Evolutionary conservation across 768 basidiomycete species (phyloP).

Genomic region (Saitozyma sp.): DNA sequence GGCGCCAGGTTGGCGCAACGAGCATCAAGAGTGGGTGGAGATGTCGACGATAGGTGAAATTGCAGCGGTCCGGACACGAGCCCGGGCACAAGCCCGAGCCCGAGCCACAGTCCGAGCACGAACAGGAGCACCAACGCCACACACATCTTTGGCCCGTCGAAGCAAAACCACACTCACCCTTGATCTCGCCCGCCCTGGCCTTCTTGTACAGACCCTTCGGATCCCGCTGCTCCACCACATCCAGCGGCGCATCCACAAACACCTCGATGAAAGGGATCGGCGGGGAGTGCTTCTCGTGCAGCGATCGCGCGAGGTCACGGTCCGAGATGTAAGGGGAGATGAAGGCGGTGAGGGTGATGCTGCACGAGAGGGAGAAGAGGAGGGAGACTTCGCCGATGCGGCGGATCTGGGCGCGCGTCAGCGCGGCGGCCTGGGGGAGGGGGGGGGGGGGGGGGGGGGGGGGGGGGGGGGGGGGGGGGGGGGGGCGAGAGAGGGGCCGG

Average conservation of each 20-base stretch:
- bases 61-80: no score
- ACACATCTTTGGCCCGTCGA: not conserved
- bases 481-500: not conserved
- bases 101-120: no score
- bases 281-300: conserved; percentile 68
- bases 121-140: not conserved
- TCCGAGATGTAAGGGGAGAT: conserved; percentile 96
- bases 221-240: conserved; percentile 84
- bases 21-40: no score
- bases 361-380: conserved; percentile 84
- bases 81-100: no score
- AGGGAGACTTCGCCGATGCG: conserved; percentile 97
- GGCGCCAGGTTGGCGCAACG: no score
- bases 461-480: not conserved
- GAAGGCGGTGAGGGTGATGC: conserved; percentile 88
- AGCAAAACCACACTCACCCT: conserved; percentile 61
- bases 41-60: not conserved
- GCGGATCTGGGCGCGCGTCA: conserved; percentile 72
- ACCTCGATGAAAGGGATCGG: conserved; percentile 85
- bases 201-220: conserved; percentile 98
- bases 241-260: conserved; percentile 86
- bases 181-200: conserved; percentile 91
- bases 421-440: not conserved
- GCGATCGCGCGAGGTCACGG: conserved; percentile 73
- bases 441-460: not conserved